Base-by-base conservation (phyloP, 768 basidiomycete genomes). In the Amanita jacksonii region DNA sequence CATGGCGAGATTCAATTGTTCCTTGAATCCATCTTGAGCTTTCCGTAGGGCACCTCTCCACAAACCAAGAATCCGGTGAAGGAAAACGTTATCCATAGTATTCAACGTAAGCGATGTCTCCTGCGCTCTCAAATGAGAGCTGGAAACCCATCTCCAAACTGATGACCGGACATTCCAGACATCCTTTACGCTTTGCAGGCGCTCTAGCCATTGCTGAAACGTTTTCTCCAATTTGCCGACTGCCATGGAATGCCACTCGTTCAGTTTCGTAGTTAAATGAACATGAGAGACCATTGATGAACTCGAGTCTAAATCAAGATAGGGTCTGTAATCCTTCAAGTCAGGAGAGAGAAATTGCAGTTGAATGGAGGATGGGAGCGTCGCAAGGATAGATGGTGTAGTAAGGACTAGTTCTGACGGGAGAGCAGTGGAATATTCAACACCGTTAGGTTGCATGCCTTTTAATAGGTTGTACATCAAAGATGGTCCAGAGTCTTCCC, bases 311-410 rank as follows among this genome's bases (percentile, higher is more conserved):
- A 81, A 62, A 53, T 91, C 83, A 48, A 94, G 75, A 58, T 87
- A 93, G 7, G 92, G 92, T 53, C 81, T 86, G 61, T 92, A 96
- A 4, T 74, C 71, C 51, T 73, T 74, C 48, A 97, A 73, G 47
- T 67, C 73, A 1, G 68, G 55, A 0, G 91, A 89, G 0, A 97
- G 72, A 43, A 88, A 72, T 12, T 80, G 73, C 49, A 92, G 78
- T 50, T 91, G 85, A 19, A 84, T 77, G 0, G 89, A 84, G 0
- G 92, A 91, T 0, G 90, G 90, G 18, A 94, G 71, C 7, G 72
- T 70, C 19, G 72, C 65, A 15, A 97, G 69, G 20, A 94, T 64
- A 1, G 69, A 60, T 35, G 80, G 73, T 0, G 88, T 87, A 4
- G 79, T 79, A 31, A 92, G 62, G 33, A 67, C 67, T 6, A 81